These are phyloP conservation scores for Colletotrichum sp. DNA, from an alignment of 2,329 filamentous ascomycete genomes.

Conservation along the genomic window DNA sequence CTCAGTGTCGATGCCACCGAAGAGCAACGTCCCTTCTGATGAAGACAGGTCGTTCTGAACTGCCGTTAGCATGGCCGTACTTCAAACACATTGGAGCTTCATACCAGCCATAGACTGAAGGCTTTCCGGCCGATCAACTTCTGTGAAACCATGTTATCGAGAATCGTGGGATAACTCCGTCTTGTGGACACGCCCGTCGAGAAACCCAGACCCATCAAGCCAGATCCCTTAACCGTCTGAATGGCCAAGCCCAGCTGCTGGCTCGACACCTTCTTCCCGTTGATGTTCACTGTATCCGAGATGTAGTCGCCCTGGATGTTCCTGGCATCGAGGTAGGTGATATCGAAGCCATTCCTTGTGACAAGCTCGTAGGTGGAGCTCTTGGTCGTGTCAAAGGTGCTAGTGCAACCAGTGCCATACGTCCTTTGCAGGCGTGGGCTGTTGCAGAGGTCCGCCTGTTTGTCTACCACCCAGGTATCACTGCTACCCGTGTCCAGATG, in stretches of 20 bases:
- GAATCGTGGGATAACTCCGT: constrained; percentile 59
- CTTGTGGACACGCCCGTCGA: constrained; percentile 51
- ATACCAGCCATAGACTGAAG: constrained; percentile 70
- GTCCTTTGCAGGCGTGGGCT: neutral
- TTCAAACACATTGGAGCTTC: neutral
- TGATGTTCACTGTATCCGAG: constrained; percentile 59
- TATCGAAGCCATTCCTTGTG: constrained; percentile 53
- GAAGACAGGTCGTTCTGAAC: constrained; percentile 47
- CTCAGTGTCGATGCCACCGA: constrained; percentile 74
- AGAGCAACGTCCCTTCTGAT: constrained; percentile 71
- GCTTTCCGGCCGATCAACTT: constrained; percentile 66
- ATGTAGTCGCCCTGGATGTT: constrained; percentile 63
- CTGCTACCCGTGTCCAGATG: constrained; percentile 74
- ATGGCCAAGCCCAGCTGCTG: constrained; percentile 63
- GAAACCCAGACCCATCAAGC: constrained; percentile 66
- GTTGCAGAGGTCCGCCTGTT: constrained; percentile 14
- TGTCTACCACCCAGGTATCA: constrained; percentile 63
- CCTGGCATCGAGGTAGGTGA: constrained; percentile 65
- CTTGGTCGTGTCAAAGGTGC: constrained; percentile 43
- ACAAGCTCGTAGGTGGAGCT: constrained; percentile 56
- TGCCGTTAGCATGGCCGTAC: constrained; percentile 32
- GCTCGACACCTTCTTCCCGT: constrained; percentile 47
- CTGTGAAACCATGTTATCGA: constrained; percentile 68
- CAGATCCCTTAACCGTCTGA: constrained; percentile 53
- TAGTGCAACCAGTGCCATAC: constrained; percentile 2